Evolutionary conservation across 768 basidiomycete genomes (phyloP).

Genomic region (Tulasnella sp.): DNA sequence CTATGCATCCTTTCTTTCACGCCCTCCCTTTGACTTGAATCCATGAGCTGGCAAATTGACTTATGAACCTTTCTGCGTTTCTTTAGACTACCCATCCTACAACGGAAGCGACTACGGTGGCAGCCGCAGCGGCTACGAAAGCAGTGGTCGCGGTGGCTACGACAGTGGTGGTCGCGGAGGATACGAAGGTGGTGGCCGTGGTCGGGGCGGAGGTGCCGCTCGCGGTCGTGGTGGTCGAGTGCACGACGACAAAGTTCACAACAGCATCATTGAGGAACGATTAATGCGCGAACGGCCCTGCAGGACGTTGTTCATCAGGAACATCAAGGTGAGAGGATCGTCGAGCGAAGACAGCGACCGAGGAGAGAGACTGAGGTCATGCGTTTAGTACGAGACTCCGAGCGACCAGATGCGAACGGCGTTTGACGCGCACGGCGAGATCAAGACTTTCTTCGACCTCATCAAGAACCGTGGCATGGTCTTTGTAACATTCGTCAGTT

Average conservation of each 20-base stretch:
- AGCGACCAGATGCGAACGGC: conserved; percentile 71
- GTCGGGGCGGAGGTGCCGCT: conserved; percentile 5
- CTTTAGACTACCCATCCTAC: not conserved
- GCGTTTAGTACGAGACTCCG: conserved; percentile 69
- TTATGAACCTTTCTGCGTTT: not conserved
- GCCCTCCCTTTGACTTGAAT: not conserved
- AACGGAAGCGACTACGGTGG: not conserved
- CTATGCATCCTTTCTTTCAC: not conserved
- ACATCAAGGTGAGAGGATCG: conserved; percentile 77
- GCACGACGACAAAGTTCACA: conserved; percentile 81
- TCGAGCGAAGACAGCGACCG: too few species aligned
- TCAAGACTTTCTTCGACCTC: conserved; percentile 95
- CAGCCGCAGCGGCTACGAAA: not conserved
- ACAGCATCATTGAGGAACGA: conserved; percentile 86
- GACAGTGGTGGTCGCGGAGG: not conserved
- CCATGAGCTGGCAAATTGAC: not conserved
- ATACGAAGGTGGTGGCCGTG: not conserved
- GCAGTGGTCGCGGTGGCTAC: not conserved
- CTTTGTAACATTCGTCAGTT: conserved; percentile 93
- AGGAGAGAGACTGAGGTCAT: not conserved
- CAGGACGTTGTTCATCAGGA: conserved; percentile 91
- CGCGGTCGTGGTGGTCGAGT: conserved; percentile 38
- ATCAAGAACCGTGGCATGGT: conserved; percentile 96
- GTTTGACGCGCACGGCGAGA: conserved; percentile 90
- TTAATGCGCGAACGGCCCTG: conserved; percentile 91